phyloP scores from a whole-genome alignment of 805 yeast species.

The Saturnispora zaruensis region DNA sequence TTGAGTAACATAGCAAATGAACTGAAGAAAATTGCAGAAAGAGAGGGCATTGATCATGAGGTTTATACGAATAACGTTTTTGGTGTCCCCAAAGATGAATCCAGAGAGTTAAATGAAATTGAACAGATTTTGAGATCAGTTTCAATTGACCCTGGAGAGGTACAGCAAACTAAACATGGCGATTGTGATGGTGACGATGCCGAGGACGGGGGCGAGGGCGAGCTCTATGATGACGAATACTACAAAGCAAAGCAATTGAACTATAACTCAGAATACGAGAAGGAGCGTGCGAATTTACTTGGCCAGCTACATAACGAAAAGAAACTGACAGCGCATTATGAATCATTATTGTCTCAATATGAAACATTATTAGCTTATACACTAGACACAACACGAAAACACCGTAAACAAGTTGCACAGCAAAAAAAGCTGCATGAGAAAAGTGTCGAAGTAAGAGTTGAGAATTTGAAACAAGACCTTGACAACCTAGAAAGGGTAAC shows the following conservation, averaged over 20 bases:
- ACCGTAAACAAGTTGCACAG: slow-evolving; percentile 26
- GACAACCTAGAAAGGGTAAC: neutral
- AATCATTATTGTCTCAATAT: slow-evolving; percentile 9
- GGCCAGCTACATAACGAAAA: slow-evolving; percentile 8
- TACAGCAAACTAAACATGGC: neutral
- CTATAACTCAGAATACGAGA: slow-evolving; percentile 5
- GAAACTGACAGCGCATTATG: slow-evolving; percentile 10
- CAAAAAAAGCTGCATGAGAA: slow-evolving; percentile 23
- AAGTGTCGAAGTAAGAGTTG: neutral
- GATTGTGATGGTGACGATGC: neutral
- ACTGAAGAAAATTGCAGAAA: slow-evolving; percentile 2
- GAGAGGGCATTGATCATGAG: neutral
- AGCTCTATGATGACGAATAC: neutral
- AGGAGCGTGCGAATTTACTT: slow-evolving; percentile 1
- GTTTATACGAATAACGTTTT: neutral
- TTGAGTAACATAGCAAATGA: slow-evolving; percentile 14
- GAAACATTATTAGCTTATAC: slow-evolving; percentile 15
- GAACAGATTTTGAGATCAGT: neutral
- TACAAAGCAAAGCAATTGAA: neutral
- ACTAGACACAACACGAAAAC: slow-evolving; percentile 16
- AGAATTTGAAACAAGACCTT: neutral
- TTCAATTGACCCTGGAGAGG: neutral
- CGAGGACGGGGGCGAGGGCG: neutral
- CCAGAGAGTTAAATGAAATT: neutral
- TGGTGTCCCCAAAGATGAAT: neutral